Conservation (phyloP, 179 eudicot genomes). For the Dionaea muscipula region DNA sequence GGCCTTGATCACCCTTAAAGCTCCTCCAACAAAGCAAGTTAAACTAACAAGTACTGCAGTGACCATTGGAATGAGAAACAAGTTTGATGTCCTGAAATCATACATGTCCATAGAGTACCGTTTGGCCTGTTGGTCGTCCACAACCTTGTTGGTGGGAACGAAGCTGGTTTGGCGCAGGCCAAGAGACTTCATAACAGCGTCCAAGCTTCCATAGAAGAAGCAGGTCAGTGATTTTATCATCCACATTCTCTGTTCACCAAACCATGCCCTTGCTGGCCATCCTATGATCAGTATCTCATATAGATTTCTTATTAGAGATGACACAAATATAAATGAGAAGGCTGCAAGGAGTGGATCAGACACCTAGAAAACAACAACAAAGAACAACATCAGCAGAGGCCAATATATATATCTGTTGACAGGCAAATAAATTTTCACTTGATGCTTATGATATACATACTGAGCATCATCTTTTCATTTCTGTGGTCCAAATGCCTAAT, state of each 20-base stretch:
- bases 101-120: constrained; percentile 21
- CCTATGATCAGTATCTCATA: constrained; percentile 21
- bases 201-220: constrained; percentile 22
- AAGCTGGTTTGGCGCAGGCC: constrained; percentile 25
- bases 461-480: too few relatives aligned
- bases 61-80: constrained; percentile 29
- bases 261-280: constrained; percentile 19
- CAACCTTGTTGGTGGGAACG: constrained; percentile 33
- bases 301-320: constrained; percentile 20
- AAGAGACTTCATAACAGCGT: constrained; percentile 17
- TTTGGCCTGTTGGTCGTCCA: constrained; percentile 19
- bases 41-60: constrained; percentile 23
- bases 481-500: too few relatives aligned
- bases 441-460: too few relatives aligned
- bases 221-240: constrained; percentile 23
- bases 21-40: constrained; percentile 22
- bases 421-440: too few relatives aligned
- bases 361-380: constrained; percentile 14
- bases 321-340: constrained; percentile 19
- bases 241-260: constrained; percentile 29
- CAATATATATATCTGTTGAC: too few relatives aligned
- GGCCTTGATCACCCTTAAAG: constrained; percentile 5
- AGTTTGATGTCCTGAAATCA: constrained; percentile 30
- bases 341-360: constrained; percentile 19
- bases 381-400: not conserved